These are phyloP conservation scores for Plantago major DNA, from an alignment of 257 asterid species.

Conservation along the genomic window DNA sequence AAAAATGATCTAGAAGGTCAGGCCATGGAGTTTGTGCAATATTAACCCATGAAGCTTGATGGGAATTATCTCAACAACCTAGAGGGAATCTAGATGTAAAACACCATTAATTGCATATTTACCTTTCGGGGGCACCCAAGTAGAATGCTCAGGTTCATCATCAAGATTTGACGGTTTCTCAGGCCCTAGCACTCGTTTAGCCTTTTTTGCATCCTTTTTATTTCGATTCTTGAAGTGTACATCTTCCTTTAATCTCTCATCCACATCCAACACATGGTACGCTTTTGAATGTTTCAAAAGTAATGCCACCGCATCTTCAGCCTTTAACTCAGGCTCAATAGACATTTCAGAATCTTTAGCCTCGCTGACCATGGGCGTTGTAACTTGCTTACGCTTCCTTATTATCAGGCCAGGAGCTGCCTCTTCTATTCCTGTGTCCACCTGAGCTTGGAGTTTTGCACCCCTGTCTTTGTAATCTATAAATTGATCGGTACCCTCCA, in stretches of 20 bases:
- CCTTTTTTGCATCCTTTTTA: constrained; percentile 43
- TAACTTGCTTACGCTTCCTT: constrained; percentile 79
- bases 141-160: constrained; percentile 39
- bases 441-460: constrained; percentile 37
- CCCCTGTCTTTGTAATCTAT: constrained; percentile 82
- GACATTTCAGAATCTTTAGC: constrained; percentile 39
- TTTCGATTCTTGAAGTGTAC: constrained; percentile 26
- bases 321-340: constrained; percentile 42
- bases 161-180: constrained; percentile 65
- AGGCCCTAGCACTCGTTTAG: constrained; percentile 68
- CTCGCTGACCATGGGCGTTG: constrained; percentile 36
- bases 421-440: constrained; percentile 49
- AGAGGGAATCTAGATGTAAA: not conserved
- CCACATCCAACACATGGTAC: constrained; percentile 42
- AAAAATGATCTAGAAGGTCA: too few species aligned
- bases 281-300: constrained; percentile 74
- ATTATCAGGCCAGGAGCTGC: constrained; percentile 95
- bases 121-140: constrained; percentile 99
- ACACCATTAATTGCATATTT: not conserved
- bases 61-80: too few species aligned
- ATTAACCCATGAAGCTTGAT: too few species aligned
- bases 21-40: too few species aligned
- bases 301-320: constrained; percentile 88
- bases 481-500: constrained; percentile 61
- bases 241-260: constrained; percentile 25